Base-by-base conservation (phyloP, 2,329 filamentous ascomycete species). In the Epichloe uncinata region DNA sequence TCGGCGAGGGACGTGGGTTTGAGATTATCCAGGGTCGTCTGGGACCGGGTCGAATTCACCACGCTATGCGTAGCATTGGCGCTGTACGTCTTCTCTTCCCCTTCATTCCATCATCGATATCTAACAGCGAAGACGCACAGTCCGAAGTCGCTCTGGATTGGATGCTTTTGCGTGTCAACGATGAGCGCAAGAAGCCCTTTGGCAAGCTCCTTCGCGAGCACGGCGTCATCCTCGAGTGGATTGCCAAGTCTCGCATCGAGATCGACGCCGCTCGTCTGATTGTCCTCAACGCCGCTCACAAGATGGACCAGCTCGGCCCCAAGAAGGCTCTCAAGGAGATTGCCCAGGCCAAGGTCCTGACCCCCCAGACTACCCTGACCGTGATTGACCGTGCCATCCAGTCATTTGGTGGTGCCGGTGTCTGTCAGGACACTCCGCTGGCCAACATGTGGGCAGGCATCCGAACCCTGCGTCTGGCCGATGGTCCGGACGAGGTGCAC, bases 11-110 rank as follows among this genome's bases (percentile, higher is more conserved):
- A 56, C 82, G 87, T 55, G 93, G 93, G 20, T 98, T 98, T 66
- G 93, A 98, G 69, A 95, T 98, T 63, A 96, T 98, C 63, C 93
- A 98, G 67, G 93, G 93, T 51, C 87, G 93, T 58, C 83, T 98
- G 22, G 93, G 93, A 1, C 93, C 93, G 1, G 93, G 93, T 35
- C 86, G 93, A 52, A 97, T 98, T 64, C 93, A 98, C 72, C 93
- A 98, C 71, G 88, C 89, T 53, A 98, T 98, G 93, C 83, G 93
- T 56, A 84, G 82, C 53, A 93, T 98, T 63, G 93, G 93, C 48
- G 85, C 88, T 48, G 81, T 81, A 70, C 66, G 75, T 71, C n/a
- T 8, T 20, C 15, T 9, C 26, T 33, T 26, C 20, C 18, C 26
- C n/a, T 20, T 45, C 30, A 5, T 15, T 15, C 15, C n/a, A 13